Base-by-base conservation (phyloP, 148 eudicot species). In the Dysphania ambrosioides region DNA sequence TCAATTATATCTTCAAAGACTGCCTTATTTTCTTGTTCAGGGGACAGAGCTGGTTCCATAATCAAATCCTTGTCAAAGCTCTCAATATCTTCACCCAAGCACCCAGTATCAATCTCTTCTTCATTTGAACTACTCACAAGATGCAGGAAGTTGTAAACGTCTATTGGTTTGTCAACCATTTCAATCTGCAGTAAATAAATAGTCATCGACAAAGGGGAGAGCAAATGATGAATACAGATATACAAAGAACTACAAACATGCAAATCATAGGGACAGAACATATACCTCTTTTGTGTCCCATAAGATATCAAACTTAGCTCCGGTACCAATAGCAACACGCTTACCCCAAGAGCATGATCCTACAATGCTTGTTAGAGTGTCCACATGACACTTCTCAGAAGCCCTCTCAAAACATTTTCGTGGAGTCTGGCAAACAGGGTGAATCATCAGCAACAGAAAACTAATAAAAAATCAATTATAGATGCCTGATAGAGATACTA, bases 301-400 rank as follows among this genome's bases (percentile, higher is more conserved):
- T 35, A 92, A 84, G 30, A 95, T 31, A 53, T 95, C 97, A 69
- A 95, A 95, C 59, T 83, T 80, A n/a, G 92, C 83, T 55, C 99
- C 99, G 4, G 97, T 95, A 40, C 99, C 99, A 68, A 95, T 92
- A 75, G 97, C 86, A 62, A 95, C 99, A 74, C 81, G 97, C 83
- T 92, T 95, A 6, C 99, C 99, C 99, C 99, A 95, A 11, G 97
- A 88, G 76, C 99, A 95, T 38, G 99, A 90, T 69, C 87, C 99
- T 31, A 95, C 99, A 61, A 95, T 89, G 80, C 99, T 91, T 4
- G 96, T 76, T 68, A 95, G 75, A 23, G 91, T 83, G 75, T 95
- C 99, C 24, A 83, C 83, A 65, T 95, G 96, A 66, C 97, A 82
- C 79, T 95, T 95, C 77, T 95, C 97, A 71, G 99, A 97, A 68